A percentile compares a stretch with the other conserved stretches of the same genome.
Conservation (phyloP, 2,329 filamentous ascomycete genomes). For the Cladosporium sp. region DNA sequence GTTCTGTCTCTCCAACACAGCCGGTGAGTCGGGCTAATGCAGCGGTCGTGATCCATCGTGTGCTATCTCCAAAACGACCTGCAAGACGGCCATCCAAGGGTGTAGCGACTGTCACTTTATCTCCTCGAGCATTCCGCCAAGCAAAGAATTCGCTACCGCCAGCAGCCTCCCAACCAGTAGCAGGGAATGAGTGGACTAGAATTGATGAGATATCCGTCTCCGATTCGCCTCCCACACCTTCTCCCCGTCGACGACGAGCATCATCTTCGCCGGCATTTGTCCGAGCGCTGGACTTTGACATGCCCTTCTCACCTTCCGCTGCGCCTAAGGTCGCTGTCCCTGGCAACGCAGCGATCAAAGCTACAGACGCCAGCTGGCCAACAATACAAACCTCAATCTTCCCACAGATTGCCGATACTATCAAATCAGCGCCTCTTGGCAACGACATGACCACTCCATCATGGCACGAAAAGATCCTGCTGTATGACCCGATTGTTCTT, state of each 20-base stretch:
- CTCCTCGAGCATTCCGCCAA: background rate
- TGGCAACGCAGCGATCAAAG: constrained; percentile 24
- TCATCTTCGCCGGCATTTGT: constrained; percentile 26
- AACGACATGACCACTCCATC: constrained; percentile 51
- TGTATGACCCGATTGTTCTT: constrained; percentile 87
- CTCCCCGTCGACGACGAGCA: constrained; percentile 34
- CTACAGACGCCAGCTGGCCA: constrained; percentile 33
- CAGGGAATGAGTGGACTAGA: constrained; percentile 24
- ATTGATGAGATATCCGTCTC: constrained; percentile 39
- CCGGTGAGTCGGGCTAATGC: background rate
- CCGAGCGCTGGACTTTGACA: constrained; percentile 26
- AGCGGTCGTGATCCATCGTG: background rate
- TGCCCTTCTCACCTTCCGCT: constrained; percentile 19
- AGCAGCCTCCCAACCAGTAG: constrained; percentile 24
- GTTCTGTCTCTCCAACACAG: background rate
- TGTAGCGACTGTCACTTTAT: background rate
- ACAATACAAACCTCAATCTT: constrained; percentile 43
- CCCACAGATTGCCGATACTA: constrained; percentile 48
- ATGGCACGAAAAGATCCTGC: constrained; percentile 90
- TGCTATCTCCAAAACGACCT: background rate
- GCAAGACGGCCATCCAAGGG: background rate
- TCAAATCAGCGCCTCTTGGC: constrained; percentile 47
- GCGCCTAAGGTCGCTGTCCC: constrained; percentile 11
- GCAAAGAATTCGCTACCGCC: constrained; percentile 2
- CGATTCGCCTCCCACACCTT: constrained; percentile 33